These are phyloP conservation scores for Wickerhamiella infanticola DNA, from an alignment of 1,139 yeast genomes.

Conservation along the genomic window DNA sequence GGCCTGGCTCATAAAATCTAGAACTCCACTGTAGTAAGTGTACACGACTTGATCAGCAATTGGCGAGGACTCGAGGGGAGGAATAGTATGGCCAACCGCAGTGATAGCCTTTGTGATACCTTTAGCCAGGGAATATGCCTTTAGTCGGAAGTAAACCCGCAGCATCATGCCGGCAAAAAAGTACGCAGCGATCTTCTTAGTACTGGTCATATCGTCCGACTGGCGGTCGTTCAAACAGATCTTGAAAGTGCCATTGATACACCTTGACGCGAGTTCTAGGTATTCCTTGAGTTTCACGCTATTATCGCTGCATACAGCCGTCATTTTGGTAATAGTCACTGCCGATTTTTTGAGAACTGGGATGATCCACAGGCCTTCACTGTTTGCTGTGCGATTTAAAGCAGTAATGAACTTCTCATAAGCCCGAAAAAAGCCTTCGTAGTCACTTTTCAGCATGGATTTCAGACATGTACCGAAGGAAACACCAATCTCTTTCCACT, in stretches of 20 bases:
- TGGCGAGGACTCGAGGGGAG: conserved; percentile 31
- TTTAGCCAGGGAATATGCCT: conserved; percentile 61
- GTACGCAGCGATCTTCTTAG: conserved; percentile 55
- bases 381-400: background rate
- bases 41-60: conserved; percentile 44
- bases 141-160: conserved; percentile 52
- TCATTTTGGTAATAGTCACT: background rate
- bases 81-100: conserved; percentile 39
- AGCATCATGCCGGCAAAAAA: conserved; percentile 61
- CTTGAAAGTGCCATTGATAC: conserved; percentile 59
- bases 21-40: conserved; percentile 49
- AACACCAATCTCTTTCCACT: background rate
- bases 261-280: conserved; percentile 40
- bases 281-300: conserved; percentile 11
- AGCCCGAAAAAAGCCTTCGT: background rate
- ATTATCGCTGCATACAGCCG: background rate
- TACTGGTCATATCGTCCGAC: conserved; percentile 28
- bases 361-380: background rate
- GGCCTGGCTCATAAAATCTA: conserved; percentile 48
- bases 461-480: background rate
- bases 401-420: background rate
- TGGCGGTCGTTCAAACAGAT: conserved; percentile 68
- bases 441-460: background rate
- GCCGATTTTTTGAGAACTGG: background rate
- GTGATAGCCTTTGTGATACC: conserved; percentile 61